Conservation (phyloP, 306 rosid species). For the Biancaea sappan region DNA sequence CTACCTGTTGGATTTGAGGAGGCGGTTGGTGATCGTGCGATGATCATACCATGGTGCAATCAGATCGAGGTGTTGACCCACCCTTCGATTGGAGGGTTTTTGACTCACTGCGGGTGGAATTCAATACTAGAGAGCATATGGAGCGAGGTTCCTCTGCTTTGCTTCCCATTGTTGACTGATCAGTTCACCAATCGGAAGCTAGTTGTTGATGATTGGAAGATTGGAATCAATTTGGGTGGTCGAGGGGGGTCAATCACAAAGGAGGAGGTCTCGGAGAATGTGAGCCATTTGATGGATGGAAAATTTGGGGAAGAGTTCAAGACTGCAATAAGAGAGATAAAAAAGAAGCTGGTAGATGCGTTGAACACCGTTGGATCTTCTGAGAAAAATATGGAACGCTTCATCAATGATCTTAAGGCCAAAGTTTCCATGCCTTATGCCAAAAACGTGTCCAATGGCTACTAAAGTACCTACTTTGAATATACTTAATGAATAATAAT, state of each 20-base stretch:
- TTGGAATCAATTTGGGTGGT: conserved; percentile 49
- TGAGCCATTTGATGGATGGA: conserved; percentile 46
- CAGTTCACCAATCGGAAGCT: conserved; percentile 62
- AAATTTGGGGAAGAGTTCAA: conserved; percentile 36
- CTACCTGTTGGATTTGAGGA: conserved; percentile 48
- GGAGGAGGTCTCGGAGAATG: conserved; percentile 37
- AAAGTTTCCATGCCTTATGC: neutral
- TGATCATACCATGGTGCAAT: conserved; percentile 60
- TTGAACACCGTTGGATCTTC: conserved; percentile 49
- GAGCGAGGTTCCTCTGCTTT: conserved; percentile 52
- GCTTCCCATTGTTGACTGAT: conserved; percentile 58
- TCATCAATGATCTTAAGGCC: conserved; percentile 39
- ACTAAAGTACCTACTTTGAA: neutral
- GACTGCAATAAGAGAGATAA: conserved; percentile 35
- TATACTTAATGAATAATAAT: too few relatives aligned
- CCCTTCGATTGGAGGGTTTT: conserved; percentile 58
- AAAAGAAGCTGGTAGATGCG: conserved; percentile 45
- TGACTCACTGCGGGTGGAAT: conserved; percentile 72
- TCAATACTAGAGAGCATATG: conserved; percentile 60
- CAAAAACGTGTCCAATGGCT: neutral
- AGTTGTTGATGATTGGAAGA: conserved; percentile 63
- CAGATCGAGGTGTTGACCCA: conserved; percentile 52
- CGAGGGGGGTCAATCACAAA: conserved; percentile 3
- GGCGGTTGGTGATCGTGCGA: conserved; percentile 38
- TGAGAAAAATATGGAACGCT: conserved; percentile 38